A percentile compares a stretch with the other conserved stretches of the same genome.
These are phyloP conservation scores for Athelia sp. DNA, from an alignment of 1,284 basidiomycete species.

Conservation along the genomic window DNA sequence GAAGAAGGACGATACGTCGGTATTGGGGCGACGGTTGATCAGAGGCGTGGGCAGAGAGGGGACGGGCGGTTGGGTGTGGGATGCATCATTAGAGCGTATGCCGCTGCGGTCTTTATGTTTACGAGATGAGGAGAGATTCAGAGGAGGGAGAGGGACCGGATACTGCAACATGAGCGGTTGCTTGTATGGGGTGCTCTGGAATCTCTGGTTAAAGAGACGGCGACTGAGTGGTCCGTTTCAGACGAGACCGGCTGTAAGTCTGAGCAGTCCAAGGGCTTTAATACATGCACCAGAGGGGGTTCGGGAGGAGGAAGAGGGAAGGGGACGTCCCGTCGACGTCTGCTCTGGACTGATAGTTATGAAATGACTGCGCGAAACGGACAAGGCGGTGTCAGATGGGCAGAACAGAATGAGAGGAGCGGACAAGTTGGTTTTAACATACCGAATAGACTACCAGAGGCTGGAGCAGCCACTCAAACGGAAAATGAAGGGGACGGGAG, in stretches of 20 bases:
- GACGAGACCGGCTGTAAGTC: constrained; percentile 55
- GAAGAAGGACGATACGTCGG: constrained; percentile 23
- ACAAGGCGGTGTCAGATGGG: neutral
- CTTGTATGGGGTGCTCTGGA: constrained; percentile 12
- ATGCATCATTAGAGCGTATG: constrained; percentile 40
- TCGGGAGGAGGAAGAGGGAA: constrained; percentile 1
- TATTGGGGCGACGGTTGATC: constrained; percentile 27
- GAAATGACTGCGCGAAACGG: neutral
- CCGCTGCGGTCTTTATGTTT: constrained; percentile 34
- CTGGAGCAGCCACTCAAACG: neutral
- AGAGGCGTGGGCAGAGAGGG: constrained; percentile 15
- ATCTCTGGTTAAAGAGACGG: constrained; percentile 17
- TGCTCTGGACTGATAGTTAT: neutral
- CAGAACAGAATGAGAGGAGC: neutral
- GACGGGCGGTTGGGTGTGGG: neutral
- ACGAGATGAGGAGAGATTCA: constrained; percentile 37
- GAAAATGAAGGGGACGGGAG: neutral
- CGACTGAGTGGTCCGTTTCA: constrained; percentile 28
- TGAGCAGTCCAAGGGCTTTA: constrained; percentile 38
- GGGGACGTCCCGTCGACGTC: neutral
- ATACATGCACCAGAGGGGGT: constrained; percentile 40
- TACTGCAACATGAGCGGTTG: constrained; percentile 65
- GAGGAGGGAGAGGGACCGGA: constrained; percentile 49
- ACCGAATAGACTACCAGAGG: neutral
- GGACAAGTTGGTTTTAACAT: neutral